Percentiles rank a stretch among this genome's conserved stretches.
These are phyloP conservation scores for Cucurbita pepo DNA, from an alignment of 306 rosid species.

Conservation along the genomic window DNA sequence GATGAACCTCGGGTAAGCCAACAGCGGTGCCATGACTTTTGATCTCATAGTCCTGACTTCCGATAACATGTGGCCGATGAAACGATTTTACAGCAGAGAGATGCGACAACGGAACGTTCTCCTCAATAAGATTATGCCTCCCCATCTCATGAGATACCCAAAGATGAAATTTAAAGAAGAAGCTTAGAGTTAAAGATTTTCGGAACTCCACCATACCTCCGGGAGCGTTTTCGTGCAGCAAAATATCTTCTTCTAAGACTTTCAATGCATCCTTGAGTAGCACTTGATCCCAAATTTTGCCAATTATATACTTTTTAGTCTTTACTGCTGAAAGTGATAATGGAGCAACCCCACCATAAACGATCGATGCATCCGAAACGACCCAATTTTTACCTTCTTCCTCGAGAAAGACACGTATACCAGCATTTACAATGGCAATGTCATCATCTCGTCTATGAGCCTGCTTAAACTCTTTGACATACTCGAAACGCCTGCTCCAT, in stretches of 20 bases:
- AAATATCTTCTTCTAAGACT: constrained; percentile 42
- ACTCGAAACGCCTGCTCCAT: constrained; percentile 76
- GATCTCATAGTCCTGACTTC: constrained; percentile 78
- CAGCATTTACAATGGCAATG: constrained; percentile 91
- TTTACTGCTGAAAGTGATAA: constrained; percentile 47
- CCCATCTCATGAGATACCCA: constrained; percentile 85
- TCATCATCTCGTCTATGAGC: constrained; percentile 97
- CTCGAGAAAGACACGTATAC: constrained; percentile 65
- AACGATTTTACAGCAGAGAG: constrained; percentile 63
- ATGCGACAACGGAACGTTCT: constrained; percentile 44
- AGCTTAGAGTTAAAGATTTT: constrained; percentile 60
- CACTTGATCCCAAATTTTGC: constrained; percentile 64
- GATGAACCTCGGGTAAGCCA: constrained; percentile 90
- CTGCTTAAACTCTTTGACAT: constrained; percentile 83
- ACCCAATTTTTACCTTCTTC: constrained; percentile 32
- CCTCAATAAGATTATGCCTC: constrained; percentile 18
- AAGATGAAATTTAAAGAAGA: constrained; percentile 78
- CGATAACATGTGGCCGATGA: constrained; percentile 60
- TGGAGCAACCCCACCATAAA: constrained; percentile 93
- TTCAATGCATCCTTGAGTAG: constrained; percentile 51
- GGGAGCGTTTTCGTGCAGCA: constrained; percentile 62
- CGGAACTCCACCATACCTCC: constrained; percentile 98
- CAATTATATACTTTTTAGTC: constrained; percentile 55
- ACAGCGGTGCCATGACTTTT: constrained; percentile 72
- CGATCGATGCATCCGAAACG: constrained; percentile 67